phyloP scores from a whole-genome alignment of 352 stramenopile genomes.

The Phytophthora ohioensis region DNA sequence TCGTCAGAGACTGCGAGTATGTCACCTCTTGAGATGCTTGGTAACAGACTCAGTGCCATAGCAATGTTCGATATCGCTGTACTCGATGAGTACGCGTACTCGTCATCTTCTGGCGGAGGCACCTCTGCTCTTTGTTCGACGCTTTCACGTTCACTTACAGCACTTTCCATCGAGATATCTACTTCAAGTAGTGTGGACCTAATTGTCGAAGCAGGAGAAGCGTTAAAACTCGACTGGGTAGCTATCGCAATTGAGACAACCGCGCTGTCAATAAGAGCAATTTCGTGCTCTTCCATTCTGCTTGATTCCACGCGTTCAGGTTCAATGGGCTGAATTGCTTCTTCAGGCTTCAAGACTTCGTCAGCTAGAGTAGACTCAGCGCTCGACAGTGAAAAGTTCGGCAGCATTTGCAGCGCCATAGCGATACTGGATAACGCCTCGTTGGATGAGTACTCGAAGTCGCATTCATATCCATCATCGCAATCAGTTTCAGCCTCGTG shows the following conservation, averaged over 20 bases:
- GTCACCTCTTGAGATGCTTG: constrained; percentile 21
- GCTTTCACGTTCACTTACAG: constrained; percentile 6
- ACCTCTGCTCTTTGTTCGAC: constrained; percentile 8
- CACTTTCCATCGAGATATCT: constrained; percentile 7
- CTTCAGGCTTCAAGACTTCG: constrained; percentile 13
- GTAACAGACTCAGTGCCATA: constrained; percentile 40
- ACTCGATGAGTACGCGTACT: constrained; percentile 39
- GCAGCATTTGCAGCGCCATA: constrained; percentile 46
- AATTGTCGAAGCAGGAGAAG: neutral
- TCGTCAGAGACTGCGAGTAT: constrained; percentile 5
- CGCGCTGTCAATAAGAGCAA: neutral
- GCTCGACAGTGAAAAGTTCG: constrained; percentile 26
- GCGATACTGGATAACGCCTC: constrained; percentile 47
- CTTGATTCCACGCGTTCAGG: neutral
- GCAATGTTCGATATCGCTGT: constrained; percentile 35
- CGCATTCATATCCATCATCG: constrained; percentile 25
- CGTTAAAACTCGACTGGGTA: neutral
- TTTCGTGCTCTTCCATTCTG: neutral
- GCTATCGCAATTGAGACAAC: neutral
- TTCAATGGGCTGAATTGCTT: constrained; percentile 14
- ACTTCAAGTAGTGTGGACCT: constrained; percentile 2
- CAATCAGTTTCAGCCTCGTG: neutral
- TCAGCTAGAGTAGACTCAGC: neutral
- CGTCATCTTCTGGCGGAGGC: constrained; percentile 22
- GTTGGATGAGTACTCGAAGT: constrained; percentile 52